Conservation (phyloP, 129 eudicot genomes). For the Pittosporum tobira region DNA sequence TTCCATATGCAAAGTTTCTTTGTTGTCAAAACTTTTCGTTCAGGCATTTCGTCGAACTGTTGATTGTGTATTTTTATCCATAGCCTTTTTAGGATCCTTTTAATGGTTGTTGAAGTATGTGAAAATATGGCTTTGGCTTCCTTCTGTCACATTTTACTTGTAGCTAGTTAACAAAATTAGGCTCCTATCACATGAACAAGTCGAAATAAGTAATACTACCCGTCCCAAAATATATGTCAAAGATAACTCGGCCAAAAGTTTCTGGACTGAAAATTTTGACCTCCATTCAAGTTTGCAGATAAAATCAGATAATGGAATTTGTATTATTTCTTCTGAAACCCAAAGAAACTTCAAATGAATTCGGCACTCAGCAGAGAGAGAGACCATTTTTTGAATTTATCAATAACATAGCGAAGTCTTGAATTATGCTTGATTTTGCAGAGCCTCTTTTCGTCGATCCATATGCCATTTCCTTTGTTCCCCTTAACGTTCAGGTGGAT, state of each 20-base stretch:
- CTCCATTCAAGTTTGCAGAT: not conserved
- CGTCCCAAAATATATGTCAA: no score
- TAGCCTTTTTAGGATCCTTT: not conserved
- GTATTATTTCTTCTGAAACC: no score
- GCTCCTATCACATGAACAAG: not conserved
- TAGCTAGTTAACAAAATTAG: not conserved
- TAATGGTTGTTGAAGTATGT: not conserved
- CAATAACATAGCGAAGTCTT: not conserved
- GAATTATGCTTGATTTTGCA: slow-evolving; percentile 13
- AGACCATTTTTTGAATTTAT: no score
- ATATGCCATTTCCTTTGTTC: slow-evolving; percentile 61
- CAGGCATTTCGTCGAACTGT: slow-evolving; percentile 38
- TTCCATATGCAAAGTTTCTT: not conserved
- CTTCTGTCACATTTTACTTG: not conserved
- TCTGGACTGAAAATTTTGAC: no score
- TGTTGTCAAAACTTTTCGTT: not conserved
- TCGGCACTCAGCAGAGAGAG: no score
- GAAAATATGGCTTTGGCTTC: not conserved
- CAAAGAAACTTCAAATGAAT: no score
- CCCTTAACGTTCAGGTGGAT: slow-evolving; percentile 26
- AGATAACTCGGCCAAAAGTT: no score
- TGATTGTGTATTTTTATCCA: not conserved
- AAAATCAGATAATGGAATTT: not conserved
- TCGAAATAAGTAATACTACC: not conserved
- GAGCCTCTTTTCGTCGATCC: slow-evolving; percentile 85